These are phyloP conservation scores for Acanthamoeba sp. DNA, from an alignment of 208 protist species.

Conservation along the genomic window DNA sequence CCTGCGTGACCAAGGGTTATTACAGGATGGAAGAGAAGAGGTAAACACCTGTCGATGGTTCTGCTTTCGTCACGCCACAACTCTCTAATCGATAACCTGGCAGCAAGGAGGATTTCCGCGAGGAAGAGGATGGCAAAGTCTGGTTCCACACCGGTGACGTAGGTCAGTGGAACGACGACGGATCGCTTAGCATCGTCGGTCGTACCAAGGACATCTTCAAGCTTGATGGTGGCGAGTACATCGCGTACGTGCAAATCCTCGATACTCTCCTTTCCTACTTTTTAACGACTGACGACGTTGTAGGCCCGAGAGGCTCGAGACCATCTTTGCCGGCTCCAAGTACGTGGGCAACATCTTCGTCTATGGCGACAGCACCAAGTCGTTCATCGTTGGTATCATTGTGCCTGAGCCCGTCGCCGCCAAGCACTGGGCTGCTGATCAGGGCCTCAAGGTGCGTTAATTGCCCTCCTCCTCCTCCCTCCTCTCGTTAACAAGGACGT, in stretches of 20 bases:
- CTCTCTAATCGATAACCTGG: background rate
- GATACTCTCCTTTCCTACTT: background rate
- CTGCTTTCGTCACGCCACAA: conserved; percentile 84
- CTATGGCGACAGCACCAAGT: conserved; percentile 77
- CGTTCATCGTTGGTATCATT: conserved; percentile 87
- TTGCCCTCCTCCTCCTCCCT: background rate
- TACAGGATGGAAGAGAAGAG: conserved; percentile 89
- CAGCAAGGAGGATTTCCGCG: conserved; percentile 83
- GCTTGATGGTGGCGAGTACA: conserved; percentile 91
- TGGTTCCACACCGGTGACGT: conserved; percentile 94
- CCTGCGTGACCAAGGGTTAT: conserved; percentile 88
- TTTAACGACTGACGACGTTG: background rate
- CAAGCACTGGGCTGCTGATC: conserved; percentile 25
- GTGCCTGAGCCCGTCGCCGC: conserved; percentile 84
- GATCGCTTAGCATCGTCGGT: conserved; percentile 91
- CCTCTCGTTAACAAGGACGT: background rate
- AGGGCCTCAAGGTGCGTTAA: conserved; percentile 20
- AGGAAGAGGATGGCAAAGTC: conserved; percentile 89
- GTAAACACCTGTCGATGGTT: conserved; percentile 83
- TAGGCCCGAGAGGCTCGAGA: conserved; percentile 75
- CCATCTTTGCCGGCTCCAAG: conserved; percentile 58
- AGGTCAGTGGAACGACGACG: conserved; percentile 85
- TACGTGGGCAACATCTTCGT: conserved; percentile 75
- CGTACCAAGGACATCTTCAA: conserved; percentile 95
- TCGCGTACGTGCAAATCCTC: conserved; percentile 76